A percentile compares a stretch with the other conserved stretches of the same genome.
These are phyloP conservation scores for Trichoderma atroviride DNA, from an alignment of 2,329 filamentous ascomycete genomes.

Conservation along the genomic window DNA sequence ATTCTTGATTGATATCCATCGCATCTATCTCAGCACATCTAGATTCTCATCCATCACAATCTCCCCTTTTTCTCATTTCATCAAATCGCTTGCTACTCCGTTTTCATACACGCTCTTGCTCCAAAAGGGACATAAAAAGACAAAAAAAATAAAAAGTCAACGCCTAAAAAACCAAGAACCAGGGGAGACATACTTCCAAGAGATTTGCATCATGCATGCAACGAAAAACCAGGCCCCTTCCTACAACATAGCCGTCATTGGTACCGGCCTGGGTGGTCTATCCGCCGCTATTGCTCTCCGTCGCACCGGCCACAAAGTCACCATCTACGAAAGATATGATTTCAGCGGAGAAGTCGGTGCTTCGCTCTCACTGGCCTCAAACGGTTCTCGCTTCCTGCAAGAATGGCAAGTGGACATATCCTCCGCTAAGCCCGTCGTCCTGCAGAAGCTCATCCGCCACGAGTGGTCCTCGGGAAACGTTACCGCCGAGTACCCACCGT, in stretches of 20 bases:
- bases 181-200: no score
- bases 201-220: not conserved
- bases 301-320: constrained; percentile 47
- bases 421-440: constrained; percentile 61
- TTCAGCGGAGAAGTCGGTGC: constrained; percentile 67
- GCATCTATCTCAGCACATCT: not conserved
- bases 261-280: constrained; percentile 46
- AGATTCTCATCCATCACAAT: not conserved
- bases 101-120: not conserved
- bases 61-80: not conserved
- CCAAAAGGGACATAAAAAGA: not conserved
- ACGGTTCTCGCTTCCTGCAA: constrained; percentile 64
- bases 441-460: constrained; percentile 62
- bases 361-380: constrained; percentile 64
- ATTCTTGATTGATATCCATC: not conserved
- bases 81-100: not conserved
- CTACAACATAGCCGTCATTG: constrained; percentile 44
- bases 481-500: constrained; percentile 61
- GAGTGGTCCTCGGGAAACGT: constrained; percentile 66
- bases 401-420: constrained; percentile 64
- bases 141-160: not conserved
- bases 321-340: constrained; percentile 64
- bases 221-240: not conserved
- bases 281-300: constrained; percentile 45
- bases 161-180: not conserved